Conservation (phyloP, 768 basidiomycete genomes). For the Rhizopogon vinicolor region DNA sequence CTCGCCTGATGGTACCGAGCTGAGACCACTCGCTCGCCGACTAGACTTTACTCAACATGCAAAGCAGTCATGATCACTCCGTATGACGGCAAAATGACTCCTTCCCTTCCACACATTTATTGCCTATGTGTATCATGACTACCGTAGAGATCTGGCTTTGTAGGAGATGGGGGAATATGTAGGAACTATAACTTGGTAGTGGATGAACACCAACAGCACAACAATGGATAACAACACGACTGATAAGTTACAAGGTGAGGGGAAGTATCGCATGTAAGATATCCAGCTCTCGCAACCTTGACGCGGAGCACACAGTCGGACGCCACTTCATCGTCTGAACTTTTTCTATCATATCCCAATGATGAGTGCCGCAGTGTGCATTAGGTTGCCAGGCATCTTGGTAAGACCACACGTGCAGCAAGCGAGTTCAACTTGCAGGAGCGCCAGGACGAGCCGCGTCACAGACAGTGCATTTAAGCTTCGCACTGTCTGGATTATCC, state of each 20-base stretch:
- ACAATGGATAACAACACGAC: background rate
- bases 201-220: background rate
- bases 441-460: constrained; percentile 33
- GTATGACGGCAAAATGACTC: background rate
- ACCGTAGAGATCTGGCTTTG: background rate
- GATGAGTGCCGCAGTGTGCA: constrained; percentile 47
- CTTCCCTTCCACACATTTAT: background rate
- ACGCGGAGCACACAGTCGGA: background rate
- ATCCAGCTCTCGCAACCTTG: background rate
- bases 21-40: constrained; percentile 61
- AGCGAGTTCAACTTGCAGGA: constrained; percentile 29
- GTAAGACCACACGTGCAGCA: constrained; percentile 32
- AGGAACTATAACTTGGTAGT: background rate
- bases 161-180: background rate
- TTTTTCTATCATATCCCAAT: constrained; percentile 13
- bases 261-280: background rate
- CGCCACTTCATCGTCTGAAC: background rate
- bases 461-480: constrained; percentile 47
- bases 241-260: background rate
- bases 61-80: background rate
- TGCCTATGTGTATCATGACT: background rate
- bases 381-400: constrained; percentile 42
- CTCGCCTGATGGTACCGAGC: constrained; percentile 45
- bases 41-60: constrained; percentile 61
- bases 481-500: constrained; percentile 39